Conservation (phyloP, 305 asterid genomes). For the Plantago rigida region DNA sequence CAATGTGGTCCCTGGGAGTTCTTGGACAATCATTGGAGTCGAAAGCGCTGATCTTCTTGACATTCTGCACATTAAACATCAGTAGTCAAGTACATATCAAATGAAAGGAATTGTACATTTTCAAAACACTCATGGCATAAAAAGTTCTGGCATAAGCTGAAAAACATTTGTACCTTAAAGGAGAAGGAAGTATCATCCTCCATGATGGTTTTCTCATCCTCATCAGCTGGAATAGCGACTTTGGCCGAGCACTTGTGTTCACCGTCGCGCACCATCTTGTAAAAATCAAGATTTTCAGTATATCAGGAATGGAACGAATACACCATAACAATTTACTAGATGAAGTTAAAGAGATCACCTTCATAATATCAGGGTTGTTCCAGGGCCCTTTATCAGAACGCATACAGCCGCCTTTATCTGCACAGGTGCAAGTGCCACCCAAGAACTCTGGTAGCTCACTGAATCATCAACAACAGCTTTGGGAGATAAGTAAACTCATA, state of each 20-base stretch:
- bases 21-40: slow-evolving; percentile 32
- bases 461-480: slow-evolving; percentile 21
- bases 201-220: slow-evolving; percentile 58
- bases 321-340: neutral
- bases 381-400: slow-evolving; percentile 92
- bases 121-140: too few species aligned
- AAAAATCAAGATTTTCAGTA: slow-evolving; percentile 25
- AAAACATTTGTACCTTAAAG: slow-evolving; percentile 36
- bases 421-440: slow-evolving; percentile 95
- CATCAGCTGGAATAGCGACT: slow-evolving; percentile 27
- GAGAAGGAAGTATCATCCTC: slow-evolving; percentile 45
- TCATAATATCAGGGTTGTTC: slow-evolving; percentile 81
- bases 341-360: slow-evolving; percentile 37
- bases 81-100: neutral
- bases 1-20: slow-evolving; percentile 22
- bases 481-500: too few species aligned
- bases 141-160: neutral
- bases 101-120: neutral
- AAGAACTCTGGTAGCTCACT: slow-evolving; percentile 92
- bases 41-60: slow-evolving; percentile 45
- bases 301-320: neutral
- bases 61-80: slow-evolving; percentile 22
- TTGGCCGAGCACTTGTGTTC: slow-evolving; percentile 66
- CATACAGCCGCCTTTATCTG: slow-evolving; percentile 83
- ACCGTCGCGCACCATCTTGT: slow-evolving; percentile 78